Percentiles rank a stretch among this genome's conserved stretches.
phyloP scores from a whole-genome alignment of 176 grass and related monocot genomes.

The Bothriochloa decipiens region DNA sequence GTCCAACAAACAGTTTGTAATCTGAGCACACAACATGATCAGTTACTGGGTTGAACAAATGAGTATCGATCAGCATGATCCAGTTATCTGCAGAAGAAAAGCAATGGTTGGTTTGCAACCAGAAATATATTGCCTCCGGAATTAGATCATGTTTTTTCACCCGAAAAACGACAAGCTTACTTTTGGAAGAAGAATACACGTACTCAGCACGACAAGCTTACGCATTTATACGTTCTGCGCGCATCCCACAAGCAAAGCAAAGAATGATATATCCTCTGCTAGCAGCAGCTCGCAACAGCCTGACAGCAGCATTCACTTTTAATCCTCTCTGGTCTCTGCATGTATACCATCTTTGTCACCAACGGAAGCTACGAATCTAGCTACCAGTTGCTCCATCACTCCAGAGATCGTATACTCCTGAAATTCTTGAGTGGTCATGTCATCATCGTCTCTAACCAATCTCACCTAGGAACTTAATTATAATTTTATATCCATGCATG shows the following conservation, averaged over 20 bases:
- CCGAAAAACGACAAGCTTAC: background rate
- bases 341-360: background rate
- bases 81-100: too few species aligned
- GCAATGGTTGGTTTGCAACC: background rate
- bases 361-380: constrained; percentile 26
- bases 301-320: background rate
- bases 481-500: background rate
- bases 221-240: background rate
- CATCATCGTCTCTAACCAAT: background rate
- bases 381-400: background rate
- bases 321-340: background rate
- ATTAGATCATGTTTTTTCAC: background rate
- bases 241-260: constrained; percentile 49
- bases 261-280: constrained; percentile 26
- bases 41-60: background rate
- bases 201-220: background rate
- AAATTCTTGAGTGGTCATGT: constrained; percentile 41
- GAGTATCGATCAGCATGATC: too few species aligned
- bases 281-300: background rate
- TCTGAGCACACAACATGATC: background rate
- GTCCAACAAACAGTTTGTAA: background rate
- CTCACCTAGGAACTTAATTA: too few species aligned
- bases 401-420: background rate
- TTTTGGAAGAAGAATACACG: background rate
- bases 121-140: background rate